phyloP scores from a whole-genome alignment of 495 filamentous ascomycete genomes.

The Tuber indicum region DNA sequence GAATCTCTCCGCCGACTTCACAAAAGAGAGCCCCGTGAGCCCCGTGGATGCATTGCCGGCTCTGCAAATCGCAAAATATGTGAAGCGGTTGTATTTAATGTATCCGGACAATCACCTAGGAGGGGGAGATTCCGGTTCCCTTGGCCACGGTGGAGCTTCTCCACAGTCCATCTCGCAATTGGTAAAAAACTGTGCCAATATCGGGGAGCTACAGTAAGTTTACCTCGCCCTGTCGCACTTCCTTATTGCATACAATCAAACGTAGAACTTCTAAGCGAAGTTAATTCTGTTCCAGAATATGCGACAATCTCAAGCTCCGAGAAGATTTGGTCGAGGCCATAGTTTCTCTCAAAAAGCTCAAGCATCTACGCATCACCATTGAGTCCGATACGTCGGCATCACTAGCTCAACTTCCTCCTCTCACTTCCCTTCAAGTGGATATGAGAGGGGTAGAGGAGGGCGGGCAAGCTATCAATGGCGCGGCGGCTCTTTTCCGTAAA shows the following conservation, averaged over 20 bases:
- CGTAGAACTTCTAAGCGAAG: neutral
- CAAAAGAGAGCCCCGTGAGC: neutral
- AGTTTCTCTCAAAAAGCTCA: neutral
- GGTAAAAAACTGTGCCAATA: neutral
- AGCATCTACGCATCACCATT: neutral
- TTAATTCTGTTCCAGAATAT: neutral
- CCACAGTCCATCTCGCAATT: slow-evolving; percentile 3
- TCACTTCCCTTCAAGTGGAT: slow-evolving; percentile 1
- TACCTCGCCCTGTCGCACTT: neutral
- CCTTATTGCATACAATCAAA: neutral
- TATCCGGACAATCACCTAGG: neutral
- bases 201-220: neutral
- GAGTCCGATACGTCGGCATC: neutral
- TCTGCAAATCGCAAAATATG: neutral
- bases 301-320: neutral
- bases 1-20: neutral
- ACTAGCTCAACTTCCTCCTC: neutral
- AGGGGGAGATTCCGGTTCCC: neutral
- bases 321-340: neutral
- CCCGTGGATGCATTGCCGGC: neutral
- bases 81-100: neutral
- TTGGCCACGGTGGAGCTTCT: neutral
- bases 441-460: neutral
- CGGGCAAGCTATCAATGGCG: neutral
- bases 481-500: neutral